phyloP scores from a whole-genome alignment of 495 filamentous ascomycete species.

The Choiromyces venosus region DNA sequence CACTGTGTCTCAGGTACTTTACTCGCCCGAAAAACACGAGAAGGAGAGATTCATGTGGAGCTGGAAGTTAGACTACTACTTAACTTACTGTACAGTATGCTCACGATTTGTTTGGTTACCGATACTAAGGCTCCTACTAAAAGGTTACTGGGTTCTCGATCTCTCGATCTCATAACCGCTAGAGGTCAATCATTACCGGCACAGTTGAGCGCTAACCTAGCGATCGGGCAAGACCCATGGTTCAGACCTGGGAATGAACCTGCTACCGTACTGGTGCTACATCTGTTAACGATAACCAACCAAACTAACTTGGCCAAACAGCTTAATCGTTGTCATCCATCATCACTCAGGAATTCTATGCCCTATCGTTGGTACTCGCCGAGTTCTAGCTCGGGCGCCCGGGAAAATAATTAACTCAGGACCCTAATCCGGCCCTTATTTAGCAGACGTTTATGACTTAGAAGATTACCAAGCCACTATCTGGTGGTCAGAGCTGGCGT shows the following conservation, averaged over 20 bases:
- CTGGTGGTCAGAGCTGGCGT: not conserved
- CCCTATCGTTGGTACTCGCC: not conserved
- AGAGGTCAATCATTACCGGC: not conserved
- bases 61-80: not conserved
- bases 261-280: not conserved
- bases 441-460: not conserved
- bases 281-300: not conserved
- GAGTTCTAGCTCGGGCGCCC: not conserved
- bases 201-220: not conserved
- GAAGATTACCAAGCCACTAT: not conserved
- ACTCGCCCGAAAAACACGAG: not conserved
- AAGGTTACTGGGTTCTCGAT: not conserved
- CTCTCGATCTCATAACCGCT: not conserved
- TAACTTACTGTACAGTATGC: not conserved
- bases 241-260: not conserved
- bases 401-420: conserved; percentile 3
- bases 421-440: not conserved
- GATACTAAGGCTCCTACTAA: not conserved
- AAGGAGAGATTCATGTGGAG: not conserved
- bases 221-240: not conserved
- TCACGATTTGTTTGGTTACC: not conserved
- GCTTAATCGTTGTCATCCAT: not conserved
- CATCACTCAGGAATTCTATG: not conserved
- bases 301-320: not conserved
- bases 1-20: not conserved